Percentiles rank a stretch among this genome's conserved stretches.
Evolutionary conservation across 306 rosid species (phyloP).

Genomic region (Fragaria ananassa): DNA sequence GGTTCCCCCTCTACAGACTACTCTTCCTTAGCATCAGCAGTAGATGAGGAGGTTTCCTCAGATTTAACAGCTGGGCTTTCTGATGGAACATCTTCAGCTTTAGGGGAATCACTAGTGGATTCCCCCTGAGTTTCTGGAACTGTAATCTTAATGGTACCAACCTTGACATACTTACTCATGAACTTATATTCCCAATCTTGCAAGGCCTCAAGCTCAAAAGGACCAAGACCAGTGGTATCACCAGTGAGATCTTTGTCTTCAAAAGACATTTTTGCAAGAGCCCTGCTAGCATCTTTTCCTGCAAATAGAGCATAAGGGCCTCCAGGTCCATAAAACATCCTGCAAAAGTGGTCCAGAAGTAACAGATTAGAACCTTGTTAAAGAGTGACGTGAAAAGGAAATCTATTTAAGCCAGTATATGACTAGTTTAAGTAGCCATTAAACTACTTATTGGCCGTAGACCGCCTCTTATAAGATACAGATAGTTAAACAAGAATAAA

Average conservation of each 20-base stretch:
- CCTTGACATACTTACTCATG: slow-evolving; percentile 80
- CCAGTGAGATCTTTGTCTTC: slow-evolving; percentile 87
- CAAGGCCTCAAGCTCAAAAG: slow-evolving; percentile 71
- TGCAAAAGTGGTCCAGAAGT: slow-evolving; percentile 27
- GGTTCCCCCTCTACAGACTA: slow-evolving; percentile 18
- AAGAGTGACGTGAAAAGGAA: not conserved
- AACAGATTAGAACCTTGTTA: slow-evolving; percentile 13
- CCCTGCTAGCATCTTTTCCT: slow-evolving; percentile 97
- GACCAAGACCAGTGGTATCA: slow-evolving; percentile 78
- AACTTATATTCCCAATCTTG: slow-evolving; percentile 98
- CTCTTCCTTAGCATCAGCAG: slow-evolving; percentile 40
- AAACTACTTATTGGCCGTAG: not conserved
- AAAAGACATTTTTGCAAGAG: slow-evolving; percentile 97
- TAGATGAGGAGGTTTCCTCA: slow-evolving; percentile 45
- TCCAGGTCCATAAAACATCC: slow-evolving; percentile 96
- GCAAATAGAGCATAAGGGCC: slow-evolving; percentile 96
- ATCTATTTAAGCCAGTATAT: not conserved
- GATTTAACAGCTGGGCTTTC: slow-evolving; percentile 44
- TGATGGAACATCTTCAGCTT: slow-evolving; percentile 50
- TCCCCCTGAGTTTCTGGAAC: slow-evolving; percentile 46
- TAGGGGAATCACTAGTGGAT: slow-evolving; percentile 42
- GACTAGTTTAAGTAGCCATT: not conserved
- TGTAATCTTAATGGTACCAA: slow-evolving; percentile 58
- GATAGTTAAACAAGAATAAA: not conserved
- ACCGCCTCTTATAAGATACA: not conserved